Evolutionary conservation across 371 early-diverging fungal species (phyloP).

Genomic region (Mortierella sp.): DNA sequence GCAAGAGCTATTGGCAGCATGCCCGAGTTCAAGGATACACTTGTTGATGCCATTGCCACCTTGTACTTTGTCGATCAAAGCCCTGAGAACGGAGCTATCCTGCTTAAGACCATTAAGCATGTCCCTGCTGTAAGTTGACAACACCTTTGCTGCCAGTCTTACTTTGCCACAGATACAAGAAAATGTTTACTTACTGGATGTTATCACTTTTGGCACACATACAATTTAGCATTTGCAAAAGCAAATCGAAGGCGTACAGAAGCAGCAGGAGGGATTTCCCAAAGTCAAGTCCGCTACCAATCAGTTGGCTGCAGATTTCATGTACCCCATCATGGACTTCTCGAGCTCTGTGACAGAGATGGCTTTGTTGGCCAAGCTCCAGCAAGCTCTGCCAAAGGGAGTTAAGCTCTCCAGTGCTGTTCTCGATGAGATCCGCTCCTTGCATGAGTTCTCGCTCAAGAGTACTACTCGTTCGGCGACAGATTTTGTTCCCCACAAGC

Average conservation of each 20-base stretch:
- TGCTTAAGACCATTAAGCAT: slow-evolving; percentile 68
- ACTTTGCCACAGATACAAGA: neutral
- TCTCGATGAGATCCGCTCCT: slow-evolving; percentile 46
- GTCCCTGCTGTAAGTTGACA: slow-evolving; percentile 64
- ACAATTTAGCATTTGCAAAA: slow-evolving; percentile 52
- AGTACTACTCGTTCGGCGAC: slow-evolving; percentile 72
- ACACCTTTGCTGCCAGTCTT: neutral
- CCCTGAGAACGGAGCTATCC: slow-evolving; percentile 61
- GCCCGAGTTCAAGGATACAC: slow-evolving; percentile 67
- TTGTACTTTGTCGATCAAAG: slow-evolving; percentile 79
- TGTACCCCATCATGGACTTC: slow-evolving; percentile 69
- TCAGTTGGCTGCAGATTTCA: slow-evolving; percentile 41
- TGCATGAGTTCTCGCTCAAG: slow-evolving; percentile 65
- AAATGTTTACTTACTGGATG: neutral
- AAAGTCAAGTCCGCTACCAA: slow-evolving; percentile 36
- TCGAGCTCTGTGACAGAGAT: slow-evolving; percentile 67
- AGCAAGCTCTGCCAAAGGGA: slow-evolving; percentile 45
- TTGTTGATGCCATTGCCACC: slow-evolving; percentile 83
- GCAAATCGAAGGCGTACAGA: slow-evolving; percentile 56
- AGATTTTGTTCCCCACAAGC: slow-evolving; percentile 77
- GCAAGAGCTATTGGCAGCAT: slow-evolving; percentile 52
- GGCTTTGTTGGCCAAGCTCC: slow-evolving; percentile 64
- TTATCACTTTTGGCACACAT: neutral
- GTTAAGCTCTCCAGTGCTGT: slow-evolving; percentile 31
- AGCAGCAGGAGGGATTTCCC: slow-evolving; percentile 53